These are phyloP conservation scores for Davidsoniella virescens DNA, from an alignment of 2,329 filamentous ascomycete species.

Conservation along the genomic window DNA sequence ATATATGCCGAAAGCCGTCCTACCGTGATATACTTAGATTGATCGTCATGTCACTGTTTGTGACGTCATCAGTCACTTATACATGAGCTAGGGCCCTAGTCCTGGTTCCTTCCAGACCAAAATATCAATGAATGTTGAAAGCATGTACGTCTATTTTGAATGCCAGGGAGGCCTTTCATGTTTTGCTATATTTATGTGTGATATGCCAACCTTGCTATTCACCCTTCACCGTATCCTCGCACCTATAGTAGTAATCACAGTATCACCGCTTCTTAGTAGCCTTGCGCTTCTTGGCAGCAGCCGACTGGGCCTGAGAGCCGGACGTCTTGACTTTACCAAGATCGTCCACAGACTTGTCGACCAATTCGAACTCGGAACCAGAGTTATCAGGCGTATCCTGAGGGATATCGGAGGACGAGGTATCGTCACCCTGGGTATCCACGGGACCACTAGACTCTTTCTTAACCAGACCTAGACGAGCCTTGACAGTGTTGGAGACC, in stretches of 20 bases:
- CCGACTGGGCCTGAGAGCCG: slow-evolving; percentile 25
- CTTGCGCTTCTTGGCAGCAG: slow-evolving; percentile 36
- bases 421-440: slow-evolving; percentile 23
- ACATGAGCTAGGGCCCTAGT: too few species aligned
- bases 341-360: slow-evolving; percentile 36
- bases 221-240: too few species aligned
- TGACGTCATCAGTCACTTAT: too few species aligned
- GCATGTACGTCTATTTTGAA: too few species aligned
- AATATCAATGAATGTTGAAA: too few species aligned
- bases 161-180: too few species aligned
- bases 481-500: slow-evolving; percentile 38
- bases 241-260: neutral
- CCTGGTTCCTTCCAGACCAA: too few species aligned
- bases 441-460: neutral
- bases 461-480: slow-evolving; percentile 25
- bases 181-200: too few species aligned
- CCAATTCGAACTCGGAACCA: slow-evolving; percentile 44
- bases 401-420: slow-evolving; percentile 26
- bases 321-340: slow-evolving; percentile 28
- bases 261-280: slow-evolving; percentile 33
- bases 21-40: too few species aligned
- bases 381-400: slow-evolving; percentile 38
- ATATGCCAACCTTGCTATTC: too few species aligned
- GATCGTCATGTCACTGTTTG: too few species aligned
- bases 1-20: too few species aligned